Conservation (phyloP, 176 grass and related monocot genomes). For the Hordeum marinum region DNA sequence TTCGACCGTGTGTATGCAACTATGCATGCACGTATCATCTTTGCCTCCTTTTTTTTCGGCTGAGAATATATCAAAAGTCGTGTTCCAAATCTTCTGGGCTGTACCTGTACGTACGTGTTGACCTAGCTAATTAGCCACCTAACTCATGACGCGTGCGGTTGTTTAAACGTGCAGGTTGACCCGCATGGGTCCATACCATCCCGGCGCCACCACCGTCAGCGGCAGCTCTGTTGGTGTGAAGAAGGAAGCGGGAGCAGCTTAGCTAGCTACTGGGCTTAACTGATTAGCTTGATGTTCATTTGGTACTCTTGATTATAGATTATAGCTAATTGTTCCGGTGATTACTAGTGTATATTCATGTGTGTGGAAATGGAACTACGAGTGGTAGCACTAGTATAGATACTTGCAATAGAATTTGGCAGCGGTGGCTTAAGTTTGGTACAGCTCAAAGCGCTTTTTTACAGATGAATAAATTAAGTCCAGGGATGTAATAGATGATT, state of each 20-base stretch:
- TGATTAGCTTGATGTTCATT: neutral
- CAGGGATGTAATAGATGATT: no score
- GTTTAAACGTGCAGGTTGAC: constrained; percentile 57
- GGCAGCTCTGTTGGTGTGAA: constrained; percentile 5
- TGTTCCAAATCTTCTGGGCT: neutral
- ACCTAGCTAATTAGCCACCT: neutral
- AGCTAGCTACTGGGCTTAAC: neutral
- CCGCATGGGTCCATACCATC: constrained; percentile 32
- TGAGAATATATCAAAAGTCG: neutral
- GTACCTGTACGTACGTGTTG: neutral
- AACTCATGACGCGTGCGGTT: neutral
- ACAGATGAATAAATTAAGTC: no score
- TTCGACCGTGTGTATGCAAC: neutral
- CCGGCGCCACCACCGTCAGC: neutral
- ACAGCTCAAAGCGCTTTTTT: no score
- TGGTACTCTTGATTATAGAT: constrained; percentile 9
- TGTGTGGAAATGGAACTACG: neutral
- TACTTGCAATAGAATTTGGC: neutral
- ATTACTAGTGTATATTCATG: neutral
- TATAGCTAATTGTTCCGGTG: neutral
- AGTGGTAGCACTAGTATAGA: neutral
- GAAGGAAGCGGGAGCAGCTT: constrained; percentile 19
- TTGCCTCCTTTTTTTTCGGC: neutral
- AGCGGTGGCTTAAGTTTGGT: neutral
- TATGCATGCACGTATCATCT: neutral